Evolutionary conservation across 768 basidiomycete species (phyloP).

Genomic region (Atractiella rhizophila): DNA sequence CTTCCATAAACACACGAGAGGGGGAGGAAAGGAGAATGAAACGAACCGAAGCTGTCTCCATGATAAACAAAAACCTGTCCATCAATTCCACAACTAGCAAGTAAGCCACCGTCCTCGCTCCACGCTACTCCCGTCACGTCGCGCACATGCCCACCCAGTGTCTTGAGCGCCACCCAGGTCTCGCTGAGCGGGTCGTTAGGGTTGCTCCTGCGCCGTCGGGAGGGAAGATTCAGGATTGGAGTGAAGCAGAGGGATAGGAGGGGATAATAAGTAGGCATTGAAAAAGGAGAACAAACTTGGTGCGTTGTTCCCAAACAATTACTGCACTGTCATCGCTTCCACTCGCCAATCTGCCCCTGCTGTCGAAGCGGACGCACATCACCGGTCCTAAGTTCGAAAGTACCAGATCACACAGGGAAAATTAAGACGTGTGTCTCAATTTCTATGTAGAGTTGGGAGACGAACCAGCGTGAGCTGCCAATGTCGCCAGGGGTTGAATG

Average conservation of each 20-base stretch:
- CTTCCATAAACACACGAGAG: neutral
- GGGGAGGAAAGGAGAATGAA: neutral
- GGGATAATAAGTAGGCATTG: neutral
- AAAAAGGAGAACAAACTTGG: constrained; percentile 32
- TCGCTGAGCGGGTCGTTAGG: constrained; percentile 28
- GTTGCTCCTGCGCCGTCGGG: constrained; percentile 30
- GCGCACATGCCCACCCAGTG: constrained; percentile 79
- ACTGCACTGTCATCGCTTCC: constrained; percentile 89
- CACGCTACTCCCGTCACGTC: constrained; percentile 90
- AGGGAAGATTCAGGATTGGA: neutral
- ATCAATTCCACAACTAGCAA: constrained; percentile 83
- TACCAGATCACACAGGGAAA: neutral
- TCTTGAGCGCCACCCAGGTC: constrained; percentile 81
- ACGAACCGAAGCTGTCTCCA: constrained; percentile 44
- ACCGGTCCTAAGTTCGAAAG: constrained; percentile 33
- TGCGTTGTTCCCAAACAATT: constrained; percentile 92
- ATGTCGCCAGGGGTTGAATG: constrained; percentile 50
- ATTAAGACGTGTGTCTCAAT: neutral
- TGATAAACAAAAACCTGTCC: constrained; percentile 82
- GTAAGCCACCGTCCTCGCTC: constrained; percentile 71
- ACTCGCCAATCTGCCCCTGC: constrained; percentile 79
- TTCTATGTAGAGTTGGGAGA: neutral
- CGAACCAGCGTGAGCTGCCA: constrained; percentile 69
- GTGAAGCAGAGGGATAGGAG: neutral
- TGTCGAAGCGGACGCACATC: constrained; percentile 71